Evolutionary conservation across 129 eudicot genomes (phyloP).

Genomic region (Lactuca sativa): DNA sequence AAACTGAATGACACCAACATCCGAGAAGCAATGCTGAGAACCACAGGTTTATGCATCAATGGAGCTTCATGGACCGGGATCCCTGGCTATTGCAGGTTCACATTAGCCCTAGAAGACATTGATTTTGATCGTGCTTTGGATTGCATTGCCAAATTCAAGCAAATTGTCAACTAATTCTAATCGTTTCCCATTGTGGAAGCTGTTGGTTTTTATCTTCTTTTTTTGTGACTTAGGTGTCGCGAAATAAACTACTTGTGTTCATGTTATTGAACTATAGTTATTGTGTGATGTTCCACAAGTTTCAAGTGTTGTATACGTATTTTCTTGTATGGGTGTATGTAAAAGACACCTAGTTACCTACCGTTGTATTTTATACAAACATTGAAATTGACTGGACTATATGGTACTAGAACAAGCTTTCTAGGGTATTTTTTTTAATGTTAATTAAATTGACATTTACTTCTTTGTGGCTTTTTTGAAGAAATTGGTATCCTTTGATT

Average conservation of each 20-base stretch:
- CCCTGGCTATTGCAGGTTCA: conserved; percentile 87
- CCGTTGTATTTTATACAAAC: background rate
- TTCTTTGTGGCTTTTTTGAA: no score
- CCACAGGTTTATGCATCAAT: conserved; percentile 88
- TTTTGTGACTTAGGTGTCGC: conserved; percentile 36
- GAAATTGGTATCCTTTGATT: no score
- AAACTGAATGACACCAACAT: conserved; percentile 70
- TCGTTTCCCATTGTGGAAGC: conserved; percentile 7
- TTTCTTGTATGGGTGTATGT: background rate
- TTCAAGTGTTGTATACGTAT: background rate
- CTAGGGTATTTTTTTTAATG: no score
- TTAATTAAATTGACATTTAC: no score
- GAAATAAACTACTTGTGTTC: conserved; percentile 30
- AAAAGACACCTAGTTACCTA: background rate
- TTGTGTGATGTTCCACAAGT: conserved; percentile 8
- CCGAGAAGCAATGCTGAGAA: conserved; percentile 72
- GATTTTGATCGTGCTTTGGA: conserved; percentile 73
- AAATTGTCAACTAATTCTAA: conserved; percentile 35
- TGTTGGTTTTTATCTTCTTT: background rate
- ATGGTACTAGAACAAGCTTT: no score
- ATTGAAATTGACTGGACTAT: background rate
- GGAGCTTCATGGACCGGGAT: conserved; percentile 93
- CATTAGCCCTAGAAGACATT: conserved; percentile 68
- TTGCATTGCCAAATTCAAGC: conserved; percentile 61
- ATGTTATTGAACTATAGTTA: conserved; percentile 10